Base-by-base conservation (phyloP, 2,329 filamentous ascomycete genomes). In the Alternaria burnsii region DNA sequence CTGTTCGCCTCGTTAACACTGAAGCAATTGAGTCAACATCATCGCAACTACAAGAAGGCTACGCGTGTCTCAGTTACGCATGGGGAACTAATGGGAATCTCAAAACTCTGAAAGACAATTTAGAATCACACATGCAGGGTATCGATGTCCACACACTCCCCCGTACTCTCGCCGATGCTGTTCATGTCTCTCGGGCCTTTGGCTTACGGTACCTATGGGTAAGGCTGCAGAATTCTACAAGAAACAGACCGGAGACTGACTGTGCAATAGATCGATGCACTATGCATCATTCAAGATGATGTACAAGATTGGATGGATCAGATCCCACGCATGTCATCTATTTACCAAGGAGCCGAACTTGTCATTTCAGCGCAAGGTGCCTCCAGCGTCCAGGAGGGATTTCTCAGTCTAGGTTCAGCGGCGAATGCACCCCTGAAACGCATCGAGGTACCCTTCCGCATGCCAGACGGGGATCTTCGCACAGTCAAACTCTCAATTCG, bases 41-140 rank as follows among this genome's bases (percentile, higher is more conserved):
- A 11, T 1, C 18, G 28, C 41, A 36, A n/a, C 52, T 2, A 6
- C 41, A 38, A 30, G 41, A 44, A 44, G 52, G 41, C n/a, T 46
- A 54, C 6, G 52, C 52, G 20, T 54, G 52, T 44, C 52, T 54
- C 20, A 54, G 52, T n/a, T 54, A 54, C 30, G 52, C 30, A 26
- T 54, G 52, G 41, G 52, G 52, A 12, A 44, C 28, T 16, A 32
- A 20, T 7, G 41, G 41, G 5, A 38, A 36, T 6, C 12, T 54
- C 14, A 34, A 32, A 34, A 54, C 41, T 5, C 4, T 34, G 14
- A 46, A 11, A 36, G 11, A 26, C 16, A 54, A 44, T 26, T 18
- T 54, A 6, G 16, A 18, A 24, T 36, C 52, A 11, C 41, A 54
- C 14, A 44, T 46, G 28, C 16, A 26, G 20, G 52, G 40, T 26